These are phyloP conservation scores for Trametes sp. DNA, from an alignment of 1,284 basidiomycete species.

Conservation along the genomic window DNA sequence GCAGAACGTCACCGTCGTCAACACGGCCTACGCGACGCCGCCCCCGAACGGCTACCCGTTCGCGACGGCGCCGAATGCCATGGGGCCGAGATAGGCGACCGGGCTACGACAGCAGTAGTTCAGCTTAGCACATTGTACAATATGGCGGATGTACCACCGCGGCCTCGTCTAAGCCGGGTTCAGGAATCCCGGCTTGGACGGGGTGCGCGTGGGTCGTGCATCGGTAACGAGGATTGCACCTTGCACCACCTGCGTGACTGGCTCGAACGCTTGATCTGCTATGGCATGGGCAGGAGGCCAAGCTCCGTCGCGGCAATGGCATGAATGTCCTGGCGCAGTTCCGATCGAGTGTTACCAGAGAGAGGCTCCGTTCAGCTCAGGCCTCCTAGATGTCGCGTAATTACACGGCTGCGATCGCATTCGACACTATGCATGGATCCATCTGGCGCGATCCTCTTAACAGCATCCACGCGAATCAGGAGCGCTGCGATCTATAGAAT, in stretches of 20 bases:
- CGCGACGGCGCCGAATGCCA: conserved; percentile 18
- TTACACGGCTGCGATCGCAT: too few relatives aligned
- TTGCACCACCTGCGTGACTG: neutral
- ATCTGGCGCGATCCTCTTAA: neutral
- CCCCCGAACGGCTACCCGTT: conserved; percentile 21
- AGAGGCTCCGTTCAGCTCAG: too few relatives aligned
- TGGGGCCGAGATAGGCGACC: conserved; percentile 4
- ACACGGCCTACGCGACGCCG: conserved; percentile 11
- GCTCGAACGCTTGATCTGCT: neutral
- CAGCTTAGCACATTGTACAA: neutral
- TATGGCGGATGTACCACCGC: neutral
- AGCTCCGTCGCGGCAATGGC: too few relatives aligned
- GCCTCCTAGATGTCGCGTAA: too few relatives aligned
- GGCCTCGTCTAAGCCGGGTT: neutral
- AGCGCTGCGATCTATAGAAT: neutral
- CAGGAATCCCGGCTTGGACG: conserved; percentile 2
- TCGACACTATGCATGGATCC: too few relatives aligned
- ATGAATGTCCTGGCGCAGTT: too few relatives aligned
- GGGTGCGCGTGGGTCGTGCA: neutral
- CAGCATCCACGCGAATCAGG: neutral
- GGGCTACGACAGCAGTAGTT: neutral
- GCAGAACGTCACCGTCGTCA: conserved; percentile 29
- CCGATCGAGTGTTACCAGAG: too few relatives aligned
- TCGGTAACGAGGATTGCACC: neutral
- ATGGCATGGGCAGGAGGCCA: too few relatives aligned